A percentile compares a stretch with the other conserved stretches of the same genome.
Evolutionary conservation across 1,139 yeast species (phyloP).

Genomic region (Candida tropicalis): DNA sequence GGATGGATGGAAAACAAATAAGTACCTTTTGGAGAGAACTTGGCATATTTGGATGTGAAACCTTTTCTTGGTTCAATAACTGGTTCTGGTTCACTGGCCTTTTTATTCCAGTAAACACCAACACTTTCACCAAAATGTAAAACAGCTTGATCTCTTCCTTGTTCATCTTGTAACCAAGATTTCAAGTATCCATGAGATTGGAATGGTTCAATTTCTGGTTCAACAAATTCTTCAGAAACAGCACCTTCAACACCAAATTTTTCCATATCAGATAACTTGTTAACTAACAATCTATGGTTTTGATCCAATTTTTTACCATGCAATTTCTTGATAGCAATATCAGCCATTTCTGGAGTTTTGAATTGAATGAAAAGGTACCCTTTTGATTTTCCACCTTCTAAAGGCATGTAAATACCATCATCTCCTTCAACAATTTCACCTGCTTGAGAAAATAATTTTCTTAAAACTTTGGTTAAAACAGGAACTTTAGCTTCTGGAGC

Average conservation of each 20-base stretch:
- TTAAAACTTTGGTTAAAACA: constrained; percentile 80
- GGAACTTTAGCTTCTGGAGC: constrained; percentile 91
- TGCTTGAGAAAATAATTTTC: constrained; percentile 68
- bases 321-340: constrained; percentile 75
- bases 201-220: constrained; percentile 72
- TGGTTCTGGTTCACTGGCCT: constrained; percentile 72
- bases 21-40: constrained; percentile 94
- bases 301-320: constrained; percentile 92
- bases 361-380: constrained; percentile 90
- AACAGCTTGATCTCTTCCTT: constrained; percentile 89
- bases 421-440: constrained; percentile 73
- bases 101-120: constrained; percentile 87
- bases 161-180: constrained; percentile 88
- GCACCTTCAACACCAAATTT: constrained; percentile 73
- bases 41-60: constrained; percentile 86
- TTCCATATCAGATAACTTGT: constrained; percentile 83
- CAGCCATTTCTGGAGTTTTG: constrained; percentile 67
- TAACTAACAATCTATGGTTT: constrained; percentile 86
- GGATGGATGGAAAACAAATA: constrained; percentile 86
- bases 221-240: constrained; percentile 63
- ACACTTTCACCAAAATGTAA: constrained; percentile 81
- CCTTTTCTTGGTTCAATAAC: constrained; percentile 78
- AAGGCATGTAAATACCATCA: constrained; percentile 78
- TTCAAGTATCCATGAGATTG: constrained; percentile 78
- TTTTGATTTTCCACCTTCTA: constrained; percentile 77